A percentile compares a stretch with the other conserved stretches of the same genome.
phyloP scores from a whole-genome alignment of 495 filamentous ascomycete genomes.

The Penicillium coprophilum region DNA sequence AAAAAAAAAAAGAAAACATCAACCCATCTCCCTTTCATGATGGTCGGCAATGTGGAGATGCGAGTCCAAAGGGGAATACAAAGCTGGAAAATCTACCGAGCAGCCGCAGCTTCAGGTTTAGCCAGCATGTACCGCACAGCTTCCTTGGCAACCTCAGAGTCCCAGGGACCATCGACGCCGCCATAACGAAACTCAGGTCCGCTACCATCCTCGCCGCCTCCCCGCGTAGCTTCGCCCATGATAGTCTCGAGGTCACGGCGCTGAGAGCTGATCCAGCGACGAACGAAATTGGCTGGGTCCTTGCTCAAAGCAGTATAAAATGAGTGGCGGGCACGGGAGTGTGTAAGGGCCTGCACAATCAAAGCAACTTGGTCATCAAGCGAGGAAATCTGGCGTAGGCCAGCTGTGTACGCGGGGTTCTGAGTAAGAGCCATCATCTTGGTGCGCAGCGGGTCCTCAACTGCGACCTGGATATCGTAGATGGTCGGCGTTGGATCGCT shows the following conservation, averaged over 20 bases:
- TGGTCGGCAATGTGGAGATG: constrained; percentile 1
- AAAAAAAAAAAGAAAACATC: constrained; percentile 16
- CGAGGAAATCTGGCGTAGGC: constrained; percentile 65
- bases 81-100: constrained; percentile 20
- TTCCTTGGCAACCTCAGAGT: constrained; percentile 46
- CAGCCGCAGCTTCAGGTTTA: constrained; percentile 41
- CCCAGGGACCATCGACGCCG: constrained; percentile 56
- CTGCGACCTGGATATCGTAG: constrained; percentile 82
- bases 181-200: constrained; percentile 61
- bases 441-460: constrained; percentile 77
- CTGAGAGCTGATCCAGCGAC: constrained; percentile 82
- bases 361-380: constrained; percentile 84
- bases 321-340: constrained; percentile 79
- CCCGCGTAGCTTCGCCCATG: constrained; percentile 72
- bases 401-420: constrained; percentile 49
- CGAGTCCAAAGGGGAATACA: not conserved
- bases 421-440: constrained; percentile 61
- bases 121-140: constrained; percentile 52
- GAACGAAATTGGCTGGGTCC: constrained; percentile 80
- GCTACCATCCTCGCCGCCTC: constrained; percentile 61
- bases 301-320: constrained; percentile 74
- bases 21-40: constrained; percentile 7
- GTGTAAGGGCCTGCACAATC: constrained; percentile 71
- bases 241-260: constrained; percentile 88
- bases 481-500: constrained; percentile 62